Percentiles rank a stretch among this genome's conserved stretches.
These are phyloP conservation scores for Boletellus emodensis DNA, from an alignment of 768 basidiomycete genomes.

Conservation along the genomic window DNA sequence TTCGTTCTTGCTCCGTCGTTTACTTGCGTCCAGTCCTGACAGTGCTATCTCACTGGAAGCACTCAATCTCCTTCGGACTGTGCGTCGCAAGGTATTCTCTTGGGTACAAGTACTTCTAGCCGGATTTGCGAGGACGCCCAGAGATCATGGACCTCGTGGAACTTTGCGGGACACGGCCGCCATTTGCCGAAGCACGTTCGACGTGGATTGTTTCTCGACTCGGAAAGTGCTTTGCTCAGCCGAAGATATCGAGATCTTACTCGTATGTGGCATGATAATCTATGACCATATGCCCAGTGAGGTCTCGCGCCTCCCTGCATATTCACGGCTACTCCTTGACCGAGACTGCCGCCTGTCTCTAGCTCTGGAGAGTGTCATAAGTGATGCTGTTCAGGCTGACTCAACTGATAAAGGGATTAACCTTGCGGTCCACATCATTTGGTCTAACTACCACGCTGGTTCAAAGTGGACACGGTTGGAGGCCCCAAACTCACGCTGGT, in stretches of 20 bases:
- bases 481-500: conserved; percentile 26
- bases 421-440: conserved; percentile 25
- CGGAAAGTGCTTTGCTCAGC: neutral
- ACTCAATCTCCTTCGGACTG: neutral
- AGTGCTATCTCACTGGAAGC: too few species aligned
- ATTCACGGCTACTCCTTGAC: conserved; percentile 21
- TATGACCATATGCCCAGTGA: too few species aligned
- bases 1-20: too few species aligned
- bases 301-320: too few species aligned
- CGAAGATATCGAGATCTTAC: neutral
- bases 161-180: neutral
- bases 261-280: neutral
- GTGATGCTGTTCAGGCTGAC: conserved; percentile 7
- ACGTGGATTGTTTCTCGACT: neutral
- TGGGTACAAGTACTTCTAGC: neutral
- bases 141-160: neutral
- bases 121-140: neutral
- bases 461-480: conserved; percentile 14
- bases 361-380: conserved; percentile 20
- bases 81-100: neutral
- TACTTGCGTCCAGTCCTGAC: too few species aligned
- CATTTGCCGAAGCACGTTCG: neutral
- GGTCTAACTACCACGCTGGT: conserved; percentile 25
- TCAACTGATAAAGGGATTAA: conserved; percentile 24
- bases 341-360: conserved; percentile 30